phyloP scores from a whole-genome alignment of 331 rosid species.

The Malus hybrid region DNA sequence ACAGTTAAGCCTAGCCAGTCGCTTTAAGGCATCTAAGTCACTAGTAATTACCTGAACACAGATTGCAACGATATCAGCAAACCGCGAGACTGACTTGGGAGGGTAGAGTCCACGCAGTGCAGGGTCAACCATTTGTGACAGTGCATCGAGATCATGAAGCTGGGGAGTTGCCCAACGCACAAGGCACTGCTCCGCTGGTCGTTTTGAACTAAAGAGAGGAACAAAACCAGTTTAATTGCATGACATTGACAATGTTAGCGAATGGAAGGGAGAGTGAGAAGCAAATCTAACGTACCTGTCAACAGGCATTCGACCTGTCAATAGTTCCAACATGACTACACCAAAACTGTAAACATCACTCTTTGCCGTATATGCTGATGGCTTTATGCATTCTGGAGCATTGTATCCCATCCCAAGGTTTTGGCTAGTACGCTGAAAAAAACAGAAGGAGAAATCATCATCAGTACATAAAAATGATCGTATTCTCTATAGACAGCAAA shows the following conservation, averaged over 20 bases:
- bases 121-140: slow-evolving; percentile 73
- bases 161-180: slow-evolving; percentile 83
- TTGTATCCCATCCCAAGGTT: slow-evolving; percentile 72
- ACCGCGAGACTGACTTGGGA: slow-evolving; percentile 68
- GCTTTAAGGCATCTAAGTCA: neutral
- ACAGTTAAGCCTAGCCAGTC: neutral
- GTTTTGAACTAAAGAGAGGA: slow-evolving; percentile 40
- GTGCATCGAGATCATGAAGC: slow-evolving; percentile 60
- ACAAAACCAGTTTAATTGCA: neutral
- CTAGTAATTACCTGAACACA: slow-evolving; percentile 60
- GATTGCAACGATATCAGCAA: slow-evolving; percentile 71
- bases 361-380: slow-evolving; percentile 56
- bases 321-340: slow-evolving; percentile 82
- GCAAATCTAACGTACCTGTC: slow-evolving; percentile 49
- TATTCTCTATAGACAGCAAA: neutral
- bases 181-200: slow-evolving; percentile 57
- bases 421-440: slow-evolving; percentile 51
- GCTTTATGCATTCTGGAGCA: slow-evolving; percentile 81
- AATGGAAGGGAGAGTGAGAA: neutral
- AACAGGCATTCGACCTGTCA: slow-evolving; percentile 80
- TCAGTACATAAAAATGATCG: no score
- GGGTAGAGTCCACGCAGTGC: slow-evolving; percentile 86
- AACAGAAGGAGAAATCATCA: neutral
- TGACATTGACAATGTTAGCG: neutral
- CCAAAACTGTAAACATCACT: slow-evolving; percentile 89